Percentiles rank a stretch among this genome's conserved stretches.
Conservation (phyloP, 2,329 filamentous ascomycete species). For the Pezizomycotina sp. region DNA sequence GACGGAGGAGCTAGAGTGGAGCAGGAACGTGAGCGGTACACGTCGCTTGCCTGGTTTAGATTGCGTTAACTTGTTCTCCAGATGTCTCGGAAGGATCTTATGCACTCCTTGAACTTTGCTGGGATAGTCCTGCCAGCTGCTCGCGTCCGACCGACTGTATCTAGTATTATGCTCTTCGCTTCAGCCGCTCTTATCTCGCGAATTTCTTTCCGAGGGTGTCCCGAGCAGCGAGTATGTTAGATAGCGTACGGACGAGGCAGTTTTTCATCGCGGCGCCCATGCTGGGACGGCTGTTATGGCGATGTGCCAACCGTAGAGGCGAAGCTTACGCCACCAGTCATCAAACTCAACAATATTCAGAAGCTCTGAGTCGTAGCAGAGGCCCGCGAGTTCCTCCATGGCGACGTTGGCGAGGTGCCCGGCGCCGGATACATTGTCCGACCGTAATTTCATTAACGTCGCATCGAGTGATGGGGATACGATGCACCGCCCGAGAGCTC, state of each 20-base stretch:
- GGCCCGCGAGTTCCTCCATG: conserved; percentile 12
- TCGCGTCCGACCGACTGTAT: conserved; percentile 6
- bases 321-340: conserved; percentile 16
- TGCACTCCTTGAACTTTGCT: conserved; percentile 5
- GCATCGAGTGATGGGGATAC: conserved; percentile 15
- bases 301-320: conserved; percentile 17
- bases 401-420: conserved; percentile 17
- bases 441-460: conserved; percentile 12
- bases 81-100: conserved; percentile 8
- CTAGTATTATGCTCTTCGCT: conserved; percentile 9
- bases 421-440: conserved; percentile 14
- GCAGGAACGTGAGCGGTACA: conserved; percentile 12
- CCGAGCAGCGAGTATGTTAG: conserved; percentile 7
- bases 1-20: conserved; percentile 18
- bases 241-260: conserved; percentile 13
- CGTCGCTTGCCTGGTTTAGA: too few species aligned
- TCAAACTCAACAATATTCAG: conserved; percentile 2
- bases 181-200: conserved; percentile 3
- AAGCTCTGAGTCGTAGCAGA: conserved; percentile 10
- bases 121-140: conserved; percentile 15
- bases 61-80: conserved; percentile 3
- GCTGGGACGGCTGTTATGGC: conserved; percentile 14
- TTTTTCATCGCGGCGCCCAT: conserved; percentile 19
- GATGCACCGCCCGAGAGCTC: conserved; percentile 11
- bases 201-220: background rate